These are phyloP conservation scores for Talaromyces liani DNA, from an alignment of 495 filamentous ascomycete species.

Conservation along the genomic window DNA sequence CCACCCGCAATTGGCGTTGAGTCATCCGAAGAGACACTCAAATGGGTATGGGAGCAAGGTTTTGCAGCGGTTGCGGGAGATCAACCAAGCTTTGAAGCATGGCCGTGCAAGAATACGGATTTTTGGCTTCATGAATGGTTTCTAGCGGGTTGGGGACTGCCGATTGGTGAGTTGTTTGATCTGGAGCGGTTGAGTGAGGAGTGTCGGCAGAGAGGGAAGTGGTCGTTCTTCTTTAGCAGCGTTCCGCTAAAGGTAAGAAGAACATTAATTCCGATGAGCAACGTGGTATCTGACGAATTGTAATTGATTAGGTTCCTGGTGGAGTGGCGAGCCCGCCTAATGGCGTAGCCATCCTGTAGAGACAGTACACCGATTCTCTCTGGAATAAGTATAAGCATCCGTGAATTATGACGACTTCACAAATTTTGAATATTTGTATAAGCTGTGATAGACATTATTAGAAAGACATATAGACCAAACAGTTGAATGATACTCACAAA, in stretches of 20 bases:
- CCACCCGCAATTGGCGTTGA: too few species aligned
- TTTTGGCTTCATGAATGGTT: conserved; percentile 44
- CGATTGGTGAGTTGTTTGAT: conserved; percentile 55
- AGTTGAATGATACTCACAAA: too few species aligned
- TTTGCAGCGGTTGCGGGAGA: too few species aligned
- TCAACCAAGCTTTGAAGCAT: conserved; percentile 15
- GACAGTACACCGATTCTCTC: neutral
- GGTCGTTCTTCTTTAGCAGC: conserved; percentile 48
- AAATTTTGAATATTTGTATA: too few species aligned
- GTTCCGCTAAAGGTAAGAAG: conserved; percentile 44
- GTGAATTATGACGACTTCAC: neutral
- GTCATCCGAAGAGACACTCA: too few species aligned
- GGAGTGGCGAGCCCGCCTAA: conserved; percentile 1
- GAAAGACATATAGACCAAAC: too few species aligned
- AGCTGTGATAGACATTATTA: too few species aligned
- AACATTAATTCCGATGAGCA: neutral
- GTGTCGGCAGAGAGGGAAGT: conserved; percentile 35
- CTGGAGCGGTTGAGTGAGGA: conserved; percentile 38
- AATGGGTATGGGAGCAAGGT: too few species aligned
- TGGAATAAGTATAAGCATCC: neutral
- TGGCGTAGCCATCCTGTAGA: neutral
- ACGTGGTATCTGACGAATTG: neutral
- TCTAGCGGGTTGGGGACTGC: conserved; percentile 47
- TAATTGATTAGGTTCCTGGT: neutral
- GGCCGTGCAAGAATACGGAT: conserved; percentile 21